Base-by-base conservation (phyloP, 116 monocot species). In the Phalaenopsis hybrid region DNA sequence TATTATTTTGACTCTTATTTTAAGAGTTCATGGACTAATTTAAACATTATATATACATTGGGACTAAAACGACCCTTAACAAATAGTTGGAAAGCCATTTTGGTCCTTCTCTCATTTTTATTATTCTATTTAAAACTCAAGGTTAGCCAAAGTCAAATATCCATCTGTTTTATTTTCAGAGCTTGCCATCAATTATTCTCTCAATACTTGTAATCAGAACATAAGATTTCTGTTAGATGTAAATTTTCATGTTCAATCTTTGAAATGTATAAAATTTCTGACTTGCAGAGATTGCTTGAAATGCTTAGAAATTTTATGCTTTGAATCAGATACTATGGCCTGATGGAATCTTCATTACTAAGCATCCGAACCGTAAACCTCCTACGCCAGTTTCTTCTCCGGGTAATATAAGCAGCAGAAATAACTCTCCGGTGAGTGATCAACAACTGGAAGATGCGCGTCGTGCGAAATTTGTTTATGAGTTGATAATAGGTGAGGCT, bases 311-410 rank as follows among this genome's bases (percentile, higher is more conserved):
- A 12, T 72, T 72, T 72, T 72, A 21, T 72, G 21, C 72, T 4
- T 69, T 83, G 44, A 65, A 81, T 65, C 75, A 98, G 98, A 93
- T 95, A 61, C 89, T 98, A 18, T 98, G 98, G 98, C 98, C 98
- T 57, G 98, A 98, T 82, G 98, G 98, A 78, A 90, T 95, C 34
- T 98, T 98, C 83, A 80, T 98, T 75, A 98, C 98, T 63, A 98
- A 95, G 57, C 98, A 98, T 87, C 95, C 98, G 10, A 98, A 88
- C 81, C 94, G 93, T 21, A 93, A 88, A 86, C 86, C 88, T 20
- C 79, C 86, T 28, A 55, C 89, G 81, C 92, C 87, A 79, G 81
- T 84, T 76, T 50, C 92, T 83, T 92, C 91, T 18, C 92, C 91
- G 67, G 81, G 52, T 44, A 52, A 43, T 85, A 85, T 84, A 44